phyloP scores from a whole-genome alignment of 2,329 filamentous ascomycete species.

The Xylariaceae sp. region DNA sequence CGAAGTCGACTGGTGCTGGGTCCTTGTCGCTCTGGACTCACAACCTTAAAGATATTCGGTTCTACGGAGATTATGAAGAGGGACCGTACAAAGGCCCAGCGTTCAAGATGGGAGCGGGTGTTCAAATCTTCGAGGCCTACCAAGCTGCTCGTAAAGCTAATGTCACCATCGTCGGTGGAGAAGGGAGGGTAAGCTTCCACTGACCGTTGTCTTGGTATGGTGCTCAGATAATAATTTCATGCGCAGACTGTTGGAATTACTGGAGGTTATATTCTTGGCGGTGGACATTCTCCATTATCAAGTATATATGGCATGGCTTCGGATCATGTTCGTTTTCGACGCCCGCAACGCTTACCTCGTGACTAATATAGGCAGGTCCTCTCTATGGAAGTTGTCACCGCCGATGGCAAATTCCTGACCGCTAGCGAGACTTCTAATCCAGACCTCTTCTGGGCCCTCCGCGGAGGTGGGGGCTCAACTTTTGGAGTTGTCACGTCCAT shows the following conservation, averaged over 20 bases:
- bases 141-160: constrained; percentile 33
- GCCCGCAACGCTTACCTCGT: not conserved
- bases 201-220: not conserved
- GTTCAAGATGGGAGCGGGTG: constrained; percentile 40
- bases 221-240: not conserved
- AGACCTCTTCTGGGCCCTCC: constrained; percentile 60
- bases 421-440: constrained; percentile 51
- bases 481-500: constrained; percentile 54
- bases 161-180: constrained; percentile 36
- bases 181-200: constrained; percentile 32
- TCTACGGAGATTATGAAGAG: constrained; percentile 37
- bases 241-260: constrained; percentile 56
- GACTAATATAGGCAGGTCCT: constrained; percentile 44
- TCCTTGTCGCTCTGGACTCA: constrained; percentile 40
- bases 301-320: constrained; percentile 57
- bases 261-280: constrained; percentile 56
- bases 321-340: constrained; percentile 47
- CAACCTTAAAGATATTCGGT: constrained; percentile 39
- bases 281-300: constrained; percentile 61
- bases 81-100: constrained; percentile 37
- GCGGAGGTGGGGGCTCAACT: constrained; percentile 54
- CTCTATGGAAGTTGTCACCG: constrained; percentile 56
- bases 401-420: constrained; percentile 53
- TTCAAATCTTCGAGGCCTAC: constrained; percentile 39
- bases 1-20: constrained; percentile 40